Percentiles rank a stretch among this genome's conserved stretches.
Conservation (phyloP, 768 basidiomycete species). For the Paxillus ammoniavirescens region DNA sequence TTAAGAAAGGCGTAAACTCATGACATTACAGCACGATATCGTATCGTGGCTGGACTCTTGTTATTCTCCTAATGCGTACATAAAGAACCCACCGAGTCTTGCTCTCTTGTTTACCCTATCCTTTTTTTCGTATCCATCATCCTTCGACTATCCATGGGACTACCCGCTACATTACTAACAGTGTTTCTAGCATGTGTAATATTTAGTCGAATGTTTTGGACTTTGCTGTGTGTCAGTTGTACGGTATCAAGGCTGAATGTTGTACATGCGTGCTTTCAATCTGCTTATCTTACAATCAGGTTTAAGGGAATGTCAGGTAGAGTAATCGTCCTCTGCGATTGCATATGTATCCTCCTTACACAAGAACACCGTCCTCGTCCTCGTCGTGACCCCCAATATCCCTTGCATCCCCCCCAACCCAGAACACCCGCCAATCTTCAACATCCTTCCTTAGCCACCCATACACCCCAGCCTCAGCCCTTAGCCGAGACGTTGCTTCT, state of each 20-base stretch:
- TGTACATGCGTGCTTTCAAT: constrained; percentile 14
- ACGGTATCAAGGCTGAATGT: constrained; percentile 14
- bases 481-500: constrained; percentile 45
- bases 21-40: constrained; percentile 9
- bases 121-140: constrained; percentile 18
- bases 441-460: constrained; percentile 74
- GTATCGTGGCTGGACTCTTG: constrained; percentile 6
- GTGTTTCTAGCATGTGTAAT: constrained; percentile 29
- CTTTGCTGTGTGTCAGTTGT: constrained; percentile 18
- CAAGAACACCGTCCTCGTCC: constrained; percentile 32
- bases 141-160: constrained; percentile 10
- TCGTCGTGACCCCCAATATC: constrained; percentile 24
- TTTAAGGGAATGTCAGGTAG: background rate
- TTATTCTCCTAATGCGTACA: constrained; percentile 15
- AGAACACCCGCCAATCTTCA: constrained; percentile 79
- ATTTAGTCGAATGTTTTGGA: constrained; percentile 21
- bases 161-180: constrained; percentile 25
- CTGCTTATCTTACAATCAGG: background rate
- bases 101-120: constrained; percentile 6
- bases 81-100: background rate
- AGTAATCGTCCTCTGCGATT: background rate
- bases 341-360: constrained; percentile 9
- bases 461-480: constrained; percentile 65
- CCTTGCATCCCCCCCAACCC: constrained; percentile 63
- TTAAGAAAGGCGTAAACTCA: constrained; percentile 28